Evolutionary conservation across 2,329 filamentous ascomycete species (phyloP).

Genomic region (Fusarium ramigenum): DNA sequence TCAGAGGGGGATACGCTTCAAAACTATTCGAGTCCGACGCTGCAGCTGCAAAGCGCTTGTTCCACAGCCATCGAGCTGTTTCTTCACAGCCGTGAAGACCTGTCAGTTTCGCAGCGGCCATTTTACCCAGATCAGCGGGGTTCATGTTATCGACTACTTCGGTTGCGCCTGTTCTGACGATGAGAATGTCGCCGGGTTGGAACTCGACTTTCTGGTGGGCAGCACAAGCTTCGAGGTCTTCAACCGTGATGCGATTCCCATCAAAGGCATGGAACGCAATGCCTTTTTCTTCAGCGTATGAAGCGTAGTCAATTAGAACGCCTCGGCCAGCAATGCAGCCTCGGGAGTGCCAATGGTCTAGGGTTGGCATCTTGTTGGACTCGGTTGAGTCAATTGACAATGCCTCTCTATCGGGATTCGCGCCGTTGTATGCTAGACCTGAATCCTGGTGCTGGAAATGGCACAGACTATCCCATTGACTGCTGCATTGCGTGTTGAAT

Average conservation of each 20-base stretch:
- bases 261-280: conserved; percentile 62
- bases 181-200: conserved; percentile 71
- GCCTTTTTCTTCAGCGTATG: conserved; percentile 60
- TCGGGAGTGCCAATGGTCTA: conserved; percentile 61
- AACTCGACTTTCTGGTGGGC: conserved; percentile 70
- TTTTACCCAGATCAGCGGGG: conserved; percentile 47
- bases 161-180: conserved; percentile 71
- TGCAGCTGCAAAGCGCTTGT: conserved; percentile 73
- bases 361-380: conserved; percentile 46
- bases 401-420: conserved; percentile 48
- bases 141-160: conserved; percentile 63
- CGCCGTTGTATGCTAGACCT: conserved; percentile 61
- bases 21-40: conserved; percentile 71
- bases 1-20: conserved; percentile 68
- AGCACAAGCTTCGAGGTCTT: conserved; percentile 67
- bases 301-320: conserved; percentile 64
- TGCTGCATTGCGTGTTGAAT: conserved; percentile 65
- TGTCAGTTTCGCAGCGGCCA: conserved; percentile 43
- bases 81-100: conserved; percentile 59
- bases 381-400: conserved; percentile 37
- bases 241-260: conserved; percentile 61
- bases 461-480: conserved; percentile 64
- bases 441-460: conserved; percentile 56
- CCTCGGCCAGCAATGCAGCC: conserved; percentile 50
- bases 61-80: conserved; percentile 73